phyloP scores from a whole-genome alignment of 2,329 filamentous ascomycete species.

The Talaromyces sp. region DNA sequence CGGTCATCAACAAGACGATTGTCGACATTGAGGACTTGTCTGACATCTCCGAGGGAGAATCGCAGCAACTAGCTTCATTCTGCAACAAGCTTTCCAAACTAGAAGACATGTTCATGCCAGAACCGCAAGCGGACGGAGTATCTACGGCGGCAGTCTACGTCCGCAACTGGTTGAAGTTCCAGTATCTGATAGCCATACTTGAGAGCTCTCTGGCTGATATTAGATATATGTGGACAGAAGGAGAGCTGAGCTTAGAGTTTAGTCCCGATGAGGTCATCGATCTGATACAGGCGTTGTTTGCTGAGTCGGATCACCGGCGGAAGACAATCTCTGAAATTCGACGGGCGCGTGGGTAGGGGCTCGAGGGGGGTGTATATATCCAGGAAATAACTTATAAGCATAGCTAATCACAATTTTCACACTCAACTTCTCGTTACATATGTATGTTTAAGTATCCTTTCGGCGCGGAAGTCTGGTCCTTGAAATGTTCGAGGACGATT shows the following conservation, averaged over 20 bases:
- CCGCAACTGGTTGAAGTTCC: constrained; percentile 61
- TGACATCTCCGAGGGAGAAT: constrained; percentile 62
- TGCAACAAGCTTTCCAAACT: constrained; percentile 54
- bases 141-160: constrained; percentile 60
- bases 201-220: constrained; percentile 62
- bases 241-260: constrained; percentile 61
- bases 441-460: neutral
- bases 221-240: constrained; percentile 61
- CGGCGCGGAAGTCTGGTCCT: neutral
- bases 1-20: constrained; percentile 56
- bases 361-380: neutral
- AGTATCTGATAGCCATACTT: constrained; percentile 60
- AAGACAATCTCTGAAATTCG: constrained; percentile 56
- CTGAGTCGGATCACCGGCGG: constrained; percentile 56
- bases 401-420: neutral
- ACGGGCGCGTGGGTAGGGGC: constrained; percentile 23
- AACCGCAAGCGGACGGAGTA: constrained; percentile 31
- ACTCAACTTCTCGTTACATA: neutral
- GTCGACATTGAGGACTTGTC: constrained; percentile 59
- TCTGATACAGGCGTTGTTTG: constrained; percentile 60
- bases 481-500: neutral
- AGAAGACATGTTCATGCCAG: constrained; percentile 53
- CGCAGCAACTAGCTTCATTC: constrained; percentile 53
- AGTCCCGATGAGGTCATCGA: constrained; percentile 58
- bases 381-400: neutral